phyloP scores from a whole-genome alignment of 352 stramenopile species.

The Phytopythium aichiense region DNA sequence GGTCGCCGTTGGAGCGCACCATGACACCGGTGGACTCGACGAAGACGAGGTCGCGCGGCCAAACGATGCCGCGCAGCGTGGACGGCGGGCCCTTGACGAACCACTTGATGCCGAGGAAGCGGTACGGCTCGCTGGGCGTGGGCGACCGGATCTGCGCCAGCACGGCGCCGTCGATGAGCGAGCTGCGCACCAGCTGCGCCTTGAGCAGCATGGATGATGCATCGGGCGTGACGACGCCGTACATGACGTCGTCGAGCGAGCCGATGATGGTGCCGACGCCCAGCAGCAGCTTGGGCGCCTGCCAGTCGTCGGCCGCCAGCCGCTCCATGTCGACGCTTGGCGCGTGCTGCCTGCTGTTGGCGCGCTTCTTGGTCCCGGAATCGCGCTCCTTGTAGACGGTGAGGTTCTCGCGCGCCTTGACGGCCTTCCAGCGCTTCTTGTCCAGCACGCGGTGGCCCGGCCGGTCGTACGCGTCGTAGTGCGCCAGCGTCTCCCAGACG shows the following conservation, averaged over 20 bases:
- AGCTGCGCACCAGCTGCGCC: slow-evolving; percentile 26
- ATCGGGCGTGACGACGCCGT: slow-evolving; percentile 38
- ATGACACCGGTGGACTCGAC: slow-evolving; percentile 33
- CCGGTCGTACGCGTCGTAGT: slow-evolving; percentile 26
- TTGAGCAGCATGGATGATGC: slow-evolving; percentile 34
- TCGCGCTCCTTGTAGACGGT: slow-evolving; percentile 39
- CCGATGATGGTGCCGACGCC: slow-evolving; percentile 36
- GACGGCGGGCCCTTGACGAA: slow-evolving; percentile 33
- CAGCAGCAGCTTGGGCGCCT: slow-evolving; percentile 41
- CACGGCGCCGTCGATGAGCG: slow-evolving; percentile 34
- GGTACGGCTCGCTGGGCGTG: slow-evolving; percentile 26
- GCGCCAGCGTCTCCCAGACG: slow-evolving; percentile 25
- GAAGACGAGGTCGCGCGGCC: slow-evolving; percentile 36
- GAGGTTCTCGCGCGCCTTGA: slow-evolving; percentile 41
- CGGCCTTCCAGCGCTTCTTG: slow-evolving; percentile 34
- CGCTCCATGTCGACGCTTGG: slow-evolving; percentile 24
- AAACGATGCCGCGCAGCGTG: slow-evolving; percentile 24
- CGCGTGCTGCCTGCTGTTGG: neutral
- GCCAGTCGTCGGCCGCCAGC: slow-evolving; percentile 34
- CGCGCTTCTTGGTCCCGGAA: slow-evolving; percentile 8
- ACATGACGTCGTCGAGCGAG: slow-evolving; percentile 62
- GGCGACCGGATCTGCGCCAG: slow-evolving; percentile 26
- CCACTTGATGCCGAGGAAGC: slow-evolving; percentile 51
- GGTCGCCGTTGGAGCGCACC: slow-evolving; percentile 20
- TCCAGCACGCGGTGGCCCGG: slow-evolving; percentile 13